Evolutionary conservation across 176 grass and related monocot species (phyloP).

Genomic region (Dendrocalamus sinicus): DNA sequence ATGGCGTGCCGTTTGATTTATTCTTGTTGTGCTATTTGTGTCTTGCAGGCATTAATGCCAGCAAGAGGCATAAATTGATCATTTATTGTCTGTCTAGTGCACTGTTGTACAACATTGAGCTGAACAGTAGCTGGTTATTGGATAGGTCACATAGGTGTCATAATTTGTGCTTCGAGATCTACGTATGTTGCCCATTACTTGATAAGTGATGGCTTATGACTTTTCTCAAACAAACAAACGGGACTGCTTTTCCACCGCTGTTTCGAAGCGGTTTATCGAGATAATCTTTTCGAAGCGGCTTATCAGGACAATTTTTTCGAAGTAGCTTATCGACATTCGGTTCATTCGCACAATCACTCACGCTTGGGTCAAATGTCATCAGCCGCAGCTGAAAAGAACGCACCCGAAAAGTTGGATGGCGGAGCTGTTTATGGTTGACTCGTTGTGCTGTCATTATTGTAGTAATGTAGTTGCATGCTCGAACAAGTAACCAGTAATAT

Average conservation of each 20-base stretch:
- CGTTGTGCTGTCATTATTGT: conserved; percentile 35
- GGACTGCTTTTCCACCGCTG: no score
- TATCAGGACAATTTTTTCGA: no score
- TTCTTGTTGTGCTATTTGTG: conserved; percentile 15
- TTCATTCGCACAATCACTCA: no score
- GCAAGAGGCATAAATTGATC: conserved; percentile 52
- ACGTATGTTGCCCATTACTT: conserved; percentile 7
- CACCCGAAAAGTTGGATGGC: neutral
- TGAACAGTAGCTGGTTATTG: conserved; percentile 49
- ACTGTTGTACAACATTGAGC: conserved; percentile 41
- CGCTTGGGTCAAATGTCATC: no score
- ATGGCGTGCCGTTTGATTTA: neutral
- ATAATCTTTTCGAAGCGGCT: no score
- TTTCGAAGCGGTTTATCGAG: no score
- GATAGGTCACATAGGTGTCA: conserved; percentile 22
- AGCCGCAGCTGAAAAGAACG: no score
- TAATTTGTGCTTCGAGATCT: conserved; percentile 49
- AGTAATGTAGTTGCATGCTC: conserved; percentile 23
- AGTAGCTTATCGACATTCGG: no score
- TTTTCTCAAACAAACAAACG: no score
- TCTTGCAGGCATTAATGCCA: conserved; percentile 18
- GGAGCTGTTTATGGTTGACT: conserved; percentile 35
- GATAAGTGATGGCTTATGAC: neutral
- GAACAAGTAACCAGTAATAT: neutral
- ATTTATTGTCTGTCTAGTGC: conserved; percentile 47